Evolutionary conservation across 108 stramenopile species (phyloP), one percentile per base, ranked within the genome.

Genomic region (Phaeodactylum tricornutum): DNA sequence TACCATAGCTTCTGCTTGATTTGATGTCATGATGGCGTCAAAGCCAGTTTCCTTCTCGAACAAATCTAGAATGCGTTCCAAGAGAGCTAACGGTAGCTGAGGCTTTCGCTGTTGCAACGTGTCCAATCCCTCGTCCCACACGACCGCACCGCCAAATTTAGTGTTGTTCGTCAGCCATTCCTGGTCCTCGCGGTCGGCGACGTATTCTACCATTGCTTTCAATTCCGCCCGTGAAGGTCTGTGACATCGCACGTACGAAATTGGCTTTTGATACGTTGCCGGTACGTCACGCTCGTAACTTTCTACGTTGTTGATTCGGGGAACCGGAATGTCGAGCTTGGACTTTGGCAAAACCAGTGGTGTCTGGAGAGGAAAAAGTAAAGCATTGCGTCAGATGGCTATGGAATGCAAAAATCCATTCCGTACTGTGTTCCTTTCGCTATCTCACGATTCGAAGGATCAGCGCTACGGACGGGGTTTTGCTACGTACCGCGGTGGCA

Each of bases 41-140:
- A 83, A 85, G 0, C 69, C 88, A 32, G 88, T 90, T 16, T 69
- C 79, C 54, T 85, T 90, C 55, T 90, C 88, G 46, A 90, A 47
- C 14, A 67, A 47, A 52, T 90, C 84, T 43, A 90, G 49, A 74
- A 90, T 90, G 31, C 53, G 48, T 55, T 90, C 88, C 7, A 90
- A 50, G 39, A 72, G 43, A 0, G 25, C 24, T n/a, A 85, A 21
- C 0, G 79, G 64, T 20, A 90, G 61, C 21, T 48, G 64, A 6
- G 72, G 62, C 20, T 61, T 28, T 30, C 23, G 34, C 30, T 32
- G 16, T n/a, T 20, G 7, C 16, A 20, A 14, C 25, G 17, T 35
- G 19, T 57, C 7, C 11, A 16, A 31, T 21, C 49, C 24, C 21
- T 64, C 54, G 25, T 33, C 43, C 33, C 35, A 15, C 30, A 20